These are phyloP conservation scores for Beauveria sp. DNA, from an alignment of 2,329 filamentous ascomycete species.

Conservation along the genomic window DNA sequence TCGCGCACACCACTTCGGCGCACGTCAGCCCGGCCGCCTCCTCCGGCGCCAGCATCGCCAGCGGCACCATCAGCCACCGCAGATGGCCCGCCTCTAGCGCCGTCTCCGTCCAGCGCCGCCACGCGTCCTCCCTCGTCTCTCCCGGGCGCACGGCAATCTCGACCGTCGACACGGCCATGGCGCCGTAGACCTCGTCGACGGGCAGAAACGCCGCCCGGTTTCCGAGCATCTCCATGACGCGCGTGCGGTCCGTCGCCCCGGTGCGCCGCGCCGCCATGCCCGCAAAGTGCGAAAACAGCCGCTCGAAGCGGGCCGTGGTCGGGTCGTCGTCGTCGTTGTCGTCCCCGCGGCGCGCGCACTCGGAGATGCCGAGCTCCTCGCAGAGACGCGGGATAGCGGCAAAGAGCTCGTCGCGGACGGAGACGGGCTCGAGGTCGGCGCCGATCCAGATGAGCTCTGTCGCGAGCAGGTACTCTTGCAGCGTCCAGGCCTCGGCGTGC, in stretches of 20 bases:
- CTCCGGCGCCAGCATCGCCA: not conserved
- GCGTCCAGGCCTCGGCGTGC: not conserved
- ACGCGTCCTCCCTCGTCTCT: not conserved
- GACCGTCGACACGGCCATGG: not conserved
- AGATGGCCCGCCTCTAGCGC: not conserved
- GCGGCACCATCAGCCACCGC: not conserved
- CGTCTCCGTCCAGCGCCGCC: not conserved
- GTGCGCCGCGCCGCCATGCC: slow-evolving; percentile 1
- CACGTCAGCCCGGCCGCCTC: not conserved
- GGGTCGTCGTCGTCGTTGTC: not conserved
- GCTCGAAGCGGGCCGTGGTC: not conserved
- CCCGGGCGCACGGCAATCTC: not conserved
- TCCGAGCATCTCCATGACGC: slow-evolving; percentile 4
- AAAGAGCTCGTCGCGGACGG: not conserved
- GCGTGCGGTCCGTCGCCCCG: not conserved
- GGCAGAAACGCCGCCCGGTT: not conserved
- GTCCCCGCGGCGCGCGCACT: not conserved
- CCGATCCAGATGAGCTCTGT: not conserved
- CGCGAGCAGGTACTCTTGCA: slow-evolving; percentile 1
- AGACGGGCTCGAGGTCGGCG: not conserved
- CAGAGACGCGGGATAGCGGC: not conserved
- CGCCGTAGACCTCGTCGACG: slow-evolving; percentile 5
- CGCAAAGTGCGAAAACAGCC: slow-evolving; percentile 1
- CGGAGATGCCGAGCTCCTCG: not conserved
- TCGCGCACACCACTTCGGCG: not conserved